These are phyloP conservation scores for Chytridium lagenaria DNA, from an alignment of 371 early-diverging fungal species.

Conservation along the genomic window DNA sequence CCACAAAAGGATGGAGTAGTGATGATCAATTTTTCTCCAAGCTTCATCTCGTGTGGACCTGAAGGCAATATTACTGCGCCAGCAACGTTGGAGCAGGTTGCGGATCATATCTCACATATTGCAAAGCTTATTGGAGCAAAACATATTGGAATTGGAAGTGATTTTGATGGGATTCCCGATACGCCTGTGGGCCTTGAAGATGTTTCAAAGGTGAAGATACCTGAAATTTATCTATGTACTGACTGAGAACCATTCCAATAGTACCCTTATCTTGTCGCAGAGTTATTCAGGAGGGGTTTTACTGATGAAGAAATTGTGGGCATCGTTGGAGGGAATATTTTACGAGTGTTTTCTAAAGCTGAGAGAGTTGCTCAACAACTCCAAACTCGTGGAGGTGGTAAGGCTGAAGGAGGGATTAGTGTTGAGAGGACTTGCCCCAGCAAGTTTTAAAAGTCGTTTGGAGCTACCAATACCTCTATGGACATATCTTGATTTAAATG, in stretches of 20 bases:
- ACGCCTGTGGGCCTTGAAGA: slow-evolving; percentile 68
- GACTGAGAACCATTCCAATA: slow-evolving; percentile 9
- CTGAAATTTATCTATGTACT: neutral
- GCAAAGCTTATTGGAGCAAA: slow-evolving; percentile 59
- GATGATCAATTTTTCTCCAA: slow-evolving; percentile 47
- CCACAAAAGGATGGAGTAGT: slow-evolving; percentile 68
- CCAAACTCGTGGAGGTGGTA: neutral
- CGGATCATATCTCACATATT: slow-evolving; percentile 68
- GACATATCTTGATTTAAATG: too few species aligned
- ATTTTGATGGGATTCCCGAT: slow-evolving; percentile 67
- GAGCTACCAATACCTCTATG: too few species aligned
- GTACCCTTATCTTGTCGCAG: slow-evolving; percentile 69
- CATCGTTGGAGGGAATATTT: slow-evolving; percentile 52
- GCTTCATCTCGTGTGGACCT: slow-evolving; percentile 15
- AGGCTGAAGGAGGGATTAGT: neutral
- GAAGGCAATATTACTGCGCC: slow-evolving; percentile 7
- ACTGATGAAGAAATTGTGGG: slow-evolving; percentile 62
- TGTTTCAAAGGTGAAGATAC: slow-evolving; percentile 54
- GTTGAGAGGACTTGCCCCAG: neutral
- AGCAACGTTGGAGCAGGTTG: slow-evolving; percentile 61
- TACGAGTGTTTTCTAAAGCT: slow-evolving; percentile 1
- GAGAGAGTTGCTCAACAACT: neutral
- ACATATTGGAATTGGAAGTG: slow-evolving; percentile 69
- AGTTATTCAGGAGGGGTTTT: slow-evolving; percentile 65
- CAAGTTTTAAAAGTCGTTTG: neutral